Conservation (phyloP, 805 yeast genomes). For the Candida chauliodis region DNA sequence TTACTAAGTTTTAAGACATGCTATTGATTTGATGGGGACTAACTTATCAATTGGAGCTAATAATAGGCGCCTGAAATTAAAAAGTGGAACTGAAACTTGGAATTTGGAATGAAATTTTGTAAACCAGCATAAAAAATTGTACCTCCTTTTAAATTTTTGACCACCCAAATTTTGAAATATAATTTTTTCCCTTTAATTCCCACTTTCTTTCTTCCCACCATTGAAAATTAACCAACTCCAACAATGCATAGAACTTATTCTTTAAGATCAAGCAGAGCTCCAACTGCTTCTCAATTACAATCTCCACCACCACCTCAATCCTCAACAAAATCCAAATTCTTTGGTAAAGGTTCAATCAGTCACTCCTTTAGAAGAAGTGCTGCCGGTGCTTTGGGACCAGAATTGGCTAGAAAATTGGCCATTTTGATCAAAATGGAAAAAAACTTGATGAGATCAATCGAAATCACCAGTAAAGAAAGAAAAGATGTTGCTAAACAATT, state of each 20-base stretch:
- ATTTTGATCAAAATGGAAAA: conserved; percentile 94
- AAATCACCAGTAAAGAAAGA: conserved; percentile 89
- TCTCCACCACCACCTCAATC: conserved; percentile 82
- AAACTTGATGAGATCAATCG: conserved; percentile 90
- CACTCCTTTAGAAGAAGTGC: conserved; percentile 72
- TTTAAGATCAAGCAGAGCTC: conserved; percentile 72
- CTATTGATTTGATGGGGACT: no score
- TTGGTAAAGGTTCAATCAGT: conserved; percentile 71
- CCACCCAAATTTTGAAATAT: neutral
- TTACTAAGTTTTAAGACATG: no score
- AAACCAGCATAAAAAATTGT: neutral
- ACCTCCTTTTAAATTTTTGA: neutral
- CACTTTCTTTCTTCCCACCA: neutral
- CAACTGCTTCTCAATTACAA: conserved; percentile 77
- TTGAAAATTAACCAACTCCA: conserved; percentile 2
- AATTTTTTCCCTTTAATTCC: conserved; percentile 3
- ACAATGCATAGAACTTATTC: conserved; percentile 84
- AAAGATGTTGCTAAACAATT: conserved; percentile 96
- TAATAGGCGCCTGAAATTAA: no score
- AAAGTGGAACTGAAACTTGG: no score
- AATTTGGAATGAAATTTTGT: neutral
- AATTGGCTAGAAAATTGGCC: conserved; percentile 85
- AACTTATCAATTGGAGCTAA: no score
- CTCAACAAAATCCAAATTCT: conserved; percentile 66
- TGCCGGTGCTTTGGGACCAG: conserved; percentile 94